Conservation (phyloP, 805 yeast genomes). For the Hanseniaspora nectarophila region DNA sequence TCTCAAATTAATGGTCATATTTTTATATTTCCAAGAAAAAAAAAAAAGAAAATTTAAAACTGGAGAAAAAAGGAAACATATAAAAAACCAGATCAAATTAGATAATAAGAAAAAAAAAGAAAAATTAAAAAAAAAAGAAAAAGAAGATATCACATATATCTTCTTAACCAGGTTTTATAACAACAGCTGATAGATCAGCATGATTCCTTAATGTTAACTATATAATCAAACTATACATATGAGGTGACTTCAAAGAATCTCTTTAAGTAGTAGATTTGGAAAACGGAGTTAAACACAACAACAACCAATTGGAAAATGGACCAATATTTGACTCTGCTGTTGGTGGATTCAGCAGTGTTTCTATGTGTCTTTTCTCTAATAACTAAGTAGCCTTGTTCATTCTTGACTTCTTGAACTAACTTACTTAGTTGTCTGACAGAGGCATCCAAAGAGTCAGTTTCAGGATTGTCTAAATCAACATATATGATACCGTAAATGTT, state of each 20-base stretch:
- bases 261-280: constrained; percentile 87
- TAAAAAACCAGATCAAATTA: too few relatives aligned
- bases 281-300: constrained; percentile 73
- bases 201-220: background rate
- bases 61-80: too few relatives aligned
- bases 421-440: constrained; percentile 67
- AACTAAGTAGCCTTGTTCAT: constrained; percentile 82
- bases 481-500: constrained; percentile 88
- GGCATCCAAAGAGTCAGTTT: constrained; percentile 67
- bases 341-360: constrained; percentile 96
- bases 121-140: too few relatives aligned
- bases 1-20: background rate
- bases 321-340: constrained; percentile 97
- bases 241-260: constrained; percentile 92
- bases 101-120: too few relatives aligned
- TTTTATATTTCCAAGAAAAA: background rate
- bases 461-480: constrained; percentile 65
- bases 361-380: constrained; percentile 95
- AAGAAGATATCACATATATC: too few relatives aligned
- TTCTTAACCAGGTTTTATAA: too few relatives aligned
- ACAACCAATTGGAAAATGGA: constrained; percentile 79
- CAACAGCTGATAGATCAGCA: too few relatives aligned
- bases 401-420: constrained; percentile 73
- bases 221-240: constrained; percentile 41
- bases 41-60: too few relatives aligned